Evolutionary conservation across 768 basidiomycete species (phyloP).

Genomic region (Sarcodon sp.): DNA sequence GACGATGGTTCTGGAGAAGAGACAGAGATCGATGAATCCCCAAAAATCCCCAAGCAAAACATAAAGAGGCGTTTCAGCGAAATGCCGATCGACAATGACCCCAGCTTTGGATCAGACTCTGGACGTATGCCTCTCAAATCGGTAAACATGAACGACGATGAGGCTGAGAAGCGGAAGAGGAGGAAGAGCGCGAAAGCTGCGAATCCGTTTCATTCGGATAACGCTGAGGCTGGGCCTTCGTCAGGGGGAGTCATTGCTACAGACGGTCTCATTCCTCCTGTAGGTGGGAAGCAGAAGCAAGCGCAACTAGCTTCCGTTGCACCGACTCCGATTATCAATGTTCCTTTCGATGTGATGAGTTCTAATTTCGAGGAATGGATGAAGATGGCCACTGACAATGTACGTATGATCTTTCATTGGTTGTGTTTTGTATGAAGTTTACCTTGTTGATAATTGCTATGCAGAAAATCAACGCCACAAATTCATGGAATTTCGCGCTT

Average conservation of each 20-base stretch:
- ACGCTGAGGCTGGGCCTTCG: constrained; percentile 47
- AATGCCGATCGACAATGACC: constrained; percentile 21
- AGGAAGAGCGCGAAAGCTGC: constrained; percentile 64
- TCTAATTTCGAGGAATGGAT: constrained; percentile 99
- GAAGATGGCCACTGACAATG: constrained; percentile 99
- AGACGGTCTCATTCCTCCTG: constrained; percentile 19
- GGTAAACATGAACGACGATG: constrained; percentile 65
- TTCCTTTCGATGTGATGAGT: constrained; percentile 75
- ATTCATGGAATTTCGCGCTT: constrained; percentile 95
- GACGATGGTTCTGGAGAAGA: too few relatives aligned
- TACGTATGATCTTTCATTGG: constrained; percentile 24
- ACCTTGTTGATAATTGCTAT: not conserved
- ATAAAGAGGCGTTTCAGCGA: constrained; percentile 48
- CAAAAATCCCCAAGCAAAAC: too few relatives aligned
- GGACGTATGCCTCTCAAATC: constrained; percentile 23
- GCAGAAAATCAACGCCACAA: constrained; percentile 97
- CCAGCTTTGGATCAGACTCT: constrained; percentile 20
- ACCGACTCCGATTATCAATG: constrained; percentile 42
- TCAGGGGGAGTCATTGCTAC: constrained; percentile 23
- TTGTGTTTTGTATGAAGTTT: not conserved
- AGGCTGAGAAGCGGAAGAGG: constrained; percentile 73
- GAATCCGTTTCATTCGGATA: constrained; percentile 19
- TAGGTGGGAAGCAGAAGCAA: constrained; percentile 30
- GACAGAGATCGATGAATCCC: too few relatives aligned
- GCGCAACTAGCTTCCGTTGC: constrained; percentile 40